phyloP scores from a whole-genome alignment of 2,329 filamentous ascomycete genomes.

The Coniochaeta sp. region DNA sequence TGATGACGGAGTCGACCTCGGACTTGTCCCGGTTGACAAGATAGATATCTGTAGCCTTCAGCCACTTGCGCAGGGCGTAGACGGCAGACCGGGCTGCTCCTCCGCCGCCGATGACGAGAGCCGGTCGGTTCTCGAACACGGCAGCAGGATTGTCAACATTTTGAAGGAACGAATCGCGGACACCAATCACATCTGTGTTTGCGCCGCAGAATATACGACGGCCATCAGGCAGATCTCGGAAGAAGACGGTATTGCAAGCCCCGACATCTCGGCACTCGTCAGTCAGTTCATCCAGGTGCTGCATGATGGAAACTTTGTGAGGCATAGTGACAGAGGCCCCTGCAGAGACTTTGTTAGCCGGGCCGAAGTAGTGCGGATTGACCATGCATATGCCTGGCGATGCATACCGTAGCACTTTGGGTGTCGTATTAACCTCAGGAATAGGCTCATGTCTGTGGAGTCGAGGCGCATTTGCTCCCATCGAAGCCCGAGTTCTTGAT shows the following conservation, averaged over 20 bases:
- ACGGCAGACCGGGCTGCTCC: conserved; percentile 73
- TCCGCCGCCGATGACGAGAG: conserved; percentile 68
- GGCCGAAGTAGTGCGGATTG: neutral
- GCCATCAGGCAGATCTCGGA: conserved; percentile 40
- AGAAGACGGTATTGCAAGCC: conserved; percentile 73
- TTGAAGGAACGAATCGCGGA: conserved; percentile 62
- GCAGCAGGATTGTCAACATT: conserved; percentile 37
- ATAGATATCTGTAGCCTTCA: conserved; percentile 63
- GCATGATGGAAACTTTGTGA: conserved; percentile 70
- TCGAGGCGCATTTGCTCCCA: conserved; percentile 48
- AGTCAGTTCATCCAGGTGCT: conserved; percentile 65
- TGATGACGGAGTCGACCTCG: conserved; percentile 61
- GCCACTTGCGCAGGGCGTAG: conserved; percentile 65
- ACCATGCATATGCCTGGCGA: neutral
- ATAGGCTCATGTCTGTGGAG: conserved; percentile 39
- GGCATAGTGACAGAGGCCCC: conserved; percentile 77
- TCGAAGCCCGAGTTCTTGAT: conserved; percentile 38
- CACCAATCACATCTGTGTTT: conserved; percentile 76
- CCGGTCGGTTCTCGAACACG: conserved; percentile 52
- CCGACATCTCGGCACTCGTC: conserved; percentile 66
- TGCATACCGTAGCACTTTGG: conserved; percentile 52
- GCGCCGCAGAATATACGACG: conserved; percentile 57
- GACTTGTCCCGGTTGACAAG: conserved; percentile 65
- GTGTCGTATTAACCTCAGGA: conserved; percentile 44
- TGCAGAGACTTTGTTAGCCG: conserved; percentile 17